Evolutionary conservation across 192 early-diverging fungal species (phyloP).

Genomic region (Paraglomus brasilianum): DNA sequence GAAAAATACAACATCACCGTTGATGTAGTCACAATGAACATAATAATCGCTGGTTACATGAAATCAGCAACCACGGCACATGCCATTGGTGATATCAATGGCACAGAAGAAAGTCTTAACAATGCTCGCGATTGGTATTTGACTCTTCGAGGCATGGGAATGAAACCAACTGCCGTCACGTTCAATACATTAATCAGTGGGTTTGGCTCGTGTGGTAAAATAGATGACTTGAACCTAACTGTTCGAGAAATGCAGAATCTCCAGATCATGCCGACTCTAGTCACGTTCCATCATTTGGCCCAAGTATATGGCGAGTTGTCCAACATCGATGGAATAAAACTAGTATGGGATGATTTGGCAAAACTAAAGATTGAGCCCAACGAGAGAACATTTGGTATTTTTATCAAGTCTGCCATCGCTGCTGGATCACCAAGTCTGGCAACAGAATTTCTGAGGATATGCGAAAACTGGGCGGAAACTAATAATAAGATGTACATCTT

Average conservation of each 20-base stretch:
- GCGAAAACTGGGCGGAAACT: too few species aligned
- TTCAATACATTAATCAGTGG: slow-evolving; percentile 7
- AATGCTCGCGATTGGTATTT: slow-evolving; percentile 11
- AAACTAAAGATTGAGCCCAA: neutral
- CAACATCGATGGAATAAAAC: neutral
- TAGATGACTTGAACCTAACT: neutral
- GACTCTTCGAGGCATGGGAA: neutral
- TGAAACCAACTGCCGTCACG: neutral
- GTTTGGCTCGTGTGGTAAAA: neutral
- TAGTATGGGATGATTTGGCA: slow-evolving; percentile 1
- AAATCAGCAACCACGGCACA: neutral
- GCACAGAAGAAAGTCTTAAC: neutral
- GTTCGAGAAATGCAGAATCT: slow-evolving; percentile 2
- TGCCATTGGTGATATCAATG: neutral
- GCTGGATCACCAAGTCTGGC: neutral
- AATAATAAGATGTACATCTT: neutral
- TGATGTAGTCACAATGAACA: neutral
- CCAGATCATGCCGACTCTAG: neutral
- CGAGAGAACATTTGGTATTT: neutral
- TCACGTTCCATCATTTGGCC: neutral
- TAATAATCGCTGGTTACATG: neutral
- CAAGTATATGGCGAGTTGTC: neutral
- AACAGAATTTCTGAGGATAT: neutral
- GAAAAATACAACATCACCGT: neutral
- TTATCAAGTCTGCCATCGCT: neutral